Base-by-base conservation (phyloP, 371 early-diverging fungal species). In the Parasitella parasitica region DNA sequence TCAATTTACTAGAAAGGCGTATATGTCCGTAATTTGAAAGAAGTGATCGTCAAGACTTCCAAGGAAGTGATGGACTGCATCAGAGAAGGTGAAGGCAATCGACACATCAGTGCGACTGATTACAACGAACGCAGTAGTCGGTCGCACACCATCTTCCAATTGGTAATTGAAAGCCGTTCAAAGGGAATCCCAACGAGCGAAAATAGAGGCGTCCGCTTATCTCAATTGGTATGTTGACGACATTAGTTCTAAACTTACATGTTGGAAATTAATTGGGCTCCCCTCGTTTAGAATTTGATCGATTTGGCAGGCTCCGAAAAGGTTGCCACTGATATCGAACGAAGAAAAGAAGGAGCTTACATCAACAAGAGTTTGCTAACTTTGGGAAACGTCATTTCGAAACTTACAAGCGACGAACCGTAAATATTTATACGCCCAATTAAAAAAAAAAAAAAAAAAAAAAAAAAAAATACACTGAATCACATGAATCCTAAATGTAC, bases 301-400 rank as follows among this genome's bases (percentile, higher is more conserved):
- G 98, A 98, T 79, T 76, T 98, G 63, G 97, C 98, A 16, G 98
- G 98, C 32, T 94, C 94, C 15, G 98, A 98, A 78, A 91, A 95
- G 70, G 90, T 89, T 6, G 69, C 90, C 4, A 82, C 86, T 6
- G 84, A 89, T 58, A 69, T 80, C 7, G 90, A 90, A 9, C 66
- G 97, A 37, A 81, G 94, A 54, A 92, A 91, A 71, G 97, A 97
- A 75, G 94, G 95, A 12, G 88, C 90, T 13, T 90, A 81, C 63
- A 97, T 97, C 67, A 97, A 97, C 80, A 94, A 90, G 70, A 91
- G 90, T 48, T 75, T 97, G n/a, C 69, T 90, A 37, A 89, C 93
- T 1, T 77, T 96, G 1, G 94, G 94, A 38, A 91, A 89, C 22
- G 97, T 97, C 32, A 93, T 97, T 52, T 82, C 89, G 6, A 87